Evolutionary conservation across 163 green algal genomes (phyloP).

Genomic region (Botryococcus braunii): DNA sequence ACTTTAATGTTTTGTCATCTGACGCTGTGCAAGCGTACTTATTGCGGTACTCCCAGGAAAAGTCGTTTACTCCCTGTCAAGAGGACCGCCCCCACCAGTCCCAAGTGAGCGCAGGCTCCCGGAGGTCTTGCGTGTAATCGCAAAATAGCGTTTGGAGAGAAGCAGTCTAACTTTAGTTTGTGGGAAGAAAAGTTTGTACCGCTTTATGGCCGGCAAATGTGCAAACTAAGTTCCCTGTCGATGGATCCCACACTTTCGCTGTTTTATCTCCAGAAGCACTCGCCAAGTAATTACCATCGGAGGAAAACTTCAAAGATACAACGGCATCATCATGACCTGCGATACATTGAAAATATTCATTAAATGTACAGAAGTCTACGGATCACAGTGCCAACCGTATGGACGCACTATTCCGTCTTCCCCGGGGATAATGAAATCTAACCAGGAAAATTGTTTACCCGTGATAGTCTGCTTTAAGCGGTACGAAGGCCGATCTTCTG

Average conservation of each 20-base stretch:
- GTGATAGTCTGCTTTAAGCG: too few relatives aligned
- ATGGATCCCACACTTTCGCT: slow-evolving; percentile 44
- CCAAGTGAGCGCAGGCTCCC: neutral
- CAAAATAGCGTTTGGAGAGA: neutral
- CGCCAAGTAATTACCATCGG: slow-evolving; percentile 32
- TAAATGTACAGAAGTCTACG: slow-evolving; percentile 1
- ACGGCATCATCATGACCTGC: slow-evolving; percentile 44
- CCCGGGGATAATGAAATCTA: too few relatives aligned
- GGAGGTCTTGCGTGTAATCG: neutral
- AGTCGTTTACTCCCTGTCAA: slow-evolving; percentile 53
- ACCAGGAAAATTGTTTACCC: too few relatives aligned
- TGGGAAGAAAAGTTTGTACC: neutral
- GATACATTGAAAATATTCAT: slow-evolving; percentile 21
- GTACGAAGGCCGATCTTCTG: slow-evolving; percentile 1
- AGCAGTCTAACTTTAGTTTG: neutral
- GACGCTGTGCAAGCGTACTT: slow-evolving; percentile 63
- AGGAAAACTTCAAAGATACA: slow-evolving; percentile 49
- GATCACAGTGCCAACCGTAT: neutral
- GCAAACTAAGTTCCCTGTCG: slow-evolving; percentile 23
- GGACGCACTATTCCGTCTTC: neutral
- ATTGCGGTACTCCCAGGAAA: slow-evolving; percentile 59
- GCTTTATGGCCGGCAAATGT: slow-evolving; percentile 34
- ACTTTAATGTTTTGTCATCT: slow-evolving; percentile 75
- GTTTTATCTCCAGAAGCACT: slow-evolving; percentile 50
- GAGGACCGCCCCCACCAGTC: neutral